Evolutionary conservation across 148 eudicot genomes (phyloP).

Genomic region (Spergularia bocconei): DNA sequence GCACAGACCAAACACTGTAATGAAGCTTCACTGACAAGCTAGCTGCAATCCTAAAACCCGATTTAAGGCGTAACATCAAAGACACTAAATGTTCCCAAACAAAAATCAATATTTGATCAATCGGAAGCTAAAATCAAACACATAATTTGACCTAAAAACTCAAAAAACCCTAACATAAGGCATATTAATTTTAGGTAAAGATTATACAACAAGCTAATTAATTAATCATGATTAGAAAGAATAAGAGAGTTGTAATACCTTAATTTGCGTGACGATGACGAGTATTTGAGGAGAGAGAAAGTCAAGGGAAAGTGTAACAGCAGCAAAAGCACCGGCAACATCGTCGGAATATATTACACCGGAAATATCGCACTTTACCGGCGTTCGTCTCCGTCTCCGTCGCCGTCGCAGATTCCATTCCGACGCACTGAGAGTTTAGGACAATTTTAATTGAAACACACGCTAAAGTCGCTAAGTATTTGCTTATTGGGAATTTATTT

Average conservation of each 20-base stretch:
- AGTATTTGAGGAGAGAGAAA: slow-evolving; percentile 13
- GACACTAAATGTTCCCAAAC: not conserved
- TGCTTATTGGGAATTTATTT: too few species aligned
- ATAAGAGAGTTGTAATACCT: not conserved
- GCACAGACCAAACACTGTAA: too few species aligned
- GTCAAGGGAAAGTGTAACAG: slow-evolving; percentile 31
- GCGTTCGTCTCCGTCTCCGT: slow-evolving; percentile 3
- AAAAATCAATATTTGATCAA: not conserved
- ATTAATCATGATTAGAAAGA: not conserved
- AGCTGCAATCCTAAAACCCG: not conserved
- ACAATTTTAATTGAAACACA: too few species aligned
- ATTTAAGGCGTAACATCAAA: not conserved
- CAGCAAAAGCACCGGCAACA: slow-evolving; percentile 37
- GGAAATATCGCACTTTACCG: slow-evolving; percentile 20
- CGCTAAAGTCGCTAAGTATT: too few species aligned
- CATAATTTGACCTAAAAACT: not conserved
- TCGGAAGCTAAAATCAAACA: not conserved
- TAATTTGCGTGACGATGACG: not conserved
- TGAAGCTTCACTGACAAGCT: too few species aligned
- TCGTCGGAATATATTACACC: slow-evolving; percentile 25
- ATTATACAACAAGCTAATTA: not conserved
- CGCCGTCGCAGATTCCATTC: slow-evolving; percentile 22
- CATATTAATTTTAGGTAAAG: not conserved
- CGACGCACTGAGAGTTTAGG: not conserved
- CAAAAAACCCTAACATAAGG: not conserved